Conservation (phyloP, 139 green algal genomes). For the Tetraselmis chui region DNA sequence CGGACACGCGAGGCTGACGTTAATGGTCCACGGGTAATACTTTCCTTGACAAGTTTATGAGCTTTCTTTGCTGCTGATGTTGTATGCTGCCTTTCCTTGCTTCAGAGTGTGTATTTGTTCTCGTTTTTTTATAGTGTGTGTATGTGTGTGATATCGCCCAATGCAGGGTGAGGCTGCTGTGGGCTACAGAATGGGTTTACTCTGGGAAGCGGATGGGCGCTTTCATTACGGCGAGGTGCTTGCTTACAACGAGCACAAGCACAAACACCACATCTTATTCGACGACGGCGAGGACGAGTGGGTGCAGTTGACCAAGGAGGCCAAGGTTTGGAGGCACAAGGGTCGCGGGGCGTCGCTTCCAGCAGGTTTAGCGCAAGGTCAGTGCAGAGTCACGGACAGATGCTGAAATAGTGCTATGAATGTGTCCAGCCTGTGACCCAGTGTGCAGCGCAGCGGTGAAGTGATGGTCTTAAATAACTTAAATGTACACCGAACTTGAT, state of each 20-base stretch:
- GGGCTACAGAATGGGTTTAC: conserved; percentile 33
- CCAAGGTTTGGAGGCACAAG: not conserved
- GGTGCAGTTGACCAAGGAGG: conserved; percentile 10
- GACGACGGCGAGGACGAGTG: conserved; percentile 21
- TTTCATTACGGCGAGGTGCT: conserved; percentile 21
- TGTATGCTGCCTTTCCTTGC: no score
- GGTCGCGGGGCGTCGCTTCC: not conserved
- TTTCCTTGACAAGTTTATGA: no score
- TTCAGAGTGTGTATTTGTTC: no score
- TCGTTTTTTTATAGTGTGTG: no score
- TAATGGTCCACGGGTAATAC: not conserved
- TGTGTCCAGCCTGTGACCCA: no score
- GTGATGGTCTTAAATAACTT: no score
- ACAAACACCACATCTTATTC: conserved; percentile 17
- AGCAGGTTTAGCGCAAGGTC: not conserved
- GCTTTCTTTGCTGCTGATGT: no score
- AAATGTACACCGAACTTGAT: no score
- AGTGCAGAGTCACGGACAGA: not conserved
- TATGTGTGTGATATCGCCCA: no score
- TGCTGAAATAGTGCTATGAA: no score
- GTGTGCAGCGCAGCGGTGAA: no score
- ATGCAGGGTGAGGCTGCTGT: not conserved
- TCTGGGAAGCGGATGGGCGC: conserved; percentile 18
- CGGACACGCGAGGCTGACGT: not conserved
- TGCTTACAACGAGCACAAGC: conserved; percentile 2